Evolutionary conservation across 2,329 filamentous ascomycete genomes (phyloP).

Genomic region (Colletotrichum sublineola): DNA sequence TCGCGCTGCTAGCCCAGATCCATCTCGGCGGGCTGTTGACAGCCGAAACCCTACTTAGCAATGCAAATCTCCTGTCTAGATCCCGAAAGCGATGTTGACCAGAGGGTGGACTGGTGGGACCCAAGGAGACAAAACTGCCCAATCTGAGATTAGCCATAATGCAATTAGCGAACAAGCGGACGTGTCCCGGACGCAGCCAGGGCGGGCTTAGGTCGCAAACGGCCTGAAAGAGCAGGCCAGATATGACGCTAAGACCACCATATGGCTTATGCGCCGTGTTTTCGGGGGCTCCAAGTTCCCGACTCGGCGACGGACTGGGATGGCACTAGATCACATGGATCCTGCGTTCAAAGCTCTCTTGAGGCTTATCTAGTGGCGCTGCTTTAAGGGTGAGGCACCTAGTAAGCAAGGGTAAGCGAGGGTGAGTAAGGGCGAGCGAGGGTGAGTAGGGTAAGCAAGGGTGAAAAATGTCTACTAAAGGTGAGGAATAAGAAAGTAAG

Average conservation of each 20-base stretch:
- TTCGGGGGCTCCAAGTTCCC: slow-evolving; percentile 29
- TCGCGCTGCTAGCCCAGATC: neutral
- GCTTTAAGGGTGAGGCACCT: too few species aligned
- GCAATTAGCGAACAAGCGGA: slow-evolving; percentile 18
- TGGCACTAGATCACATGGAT: too few species aligned
- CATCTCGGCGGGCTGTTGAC: slow-evolving; percentile 8
- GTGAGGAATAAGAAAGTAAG: too few species aligned
- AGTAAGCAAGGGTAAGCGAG: too few species aligned
- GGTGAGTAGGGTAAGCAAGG: too few species aligned
- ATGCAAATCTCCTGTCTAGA: slow-evolving; percentile 19
- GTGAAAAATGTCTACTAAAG: too few species aligned
- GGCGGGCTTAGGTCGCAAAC: neutral
- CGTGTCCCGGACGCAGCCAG: slow-evolving; percentile 5
- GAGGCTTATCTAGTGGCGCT: too few species aligned
- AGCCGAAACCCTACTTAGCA: slow-evolving; percentile 19
- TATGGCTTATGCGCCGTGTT: slow-evolving; percentile 9
- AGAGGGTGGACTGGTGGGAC: slow-evolving; percentile 10
- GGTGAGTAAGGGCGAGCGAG: too few species aligned
- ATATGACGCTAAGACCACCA: neutral
- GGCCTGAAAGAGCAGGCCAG: neutral
- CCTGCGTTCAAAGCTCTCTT: too few species aligned
- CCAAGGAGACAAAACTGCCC: neutral
- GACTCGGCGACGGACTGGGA: slow-evolving; percentile 16
- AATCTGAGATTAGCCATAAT: slow-evolving; percentile 22
- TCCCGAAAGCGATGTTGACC: neutral